Base-by-base conservation (phyloP, 352 stramenopile species). In the Pythium diclinum region DNA sequence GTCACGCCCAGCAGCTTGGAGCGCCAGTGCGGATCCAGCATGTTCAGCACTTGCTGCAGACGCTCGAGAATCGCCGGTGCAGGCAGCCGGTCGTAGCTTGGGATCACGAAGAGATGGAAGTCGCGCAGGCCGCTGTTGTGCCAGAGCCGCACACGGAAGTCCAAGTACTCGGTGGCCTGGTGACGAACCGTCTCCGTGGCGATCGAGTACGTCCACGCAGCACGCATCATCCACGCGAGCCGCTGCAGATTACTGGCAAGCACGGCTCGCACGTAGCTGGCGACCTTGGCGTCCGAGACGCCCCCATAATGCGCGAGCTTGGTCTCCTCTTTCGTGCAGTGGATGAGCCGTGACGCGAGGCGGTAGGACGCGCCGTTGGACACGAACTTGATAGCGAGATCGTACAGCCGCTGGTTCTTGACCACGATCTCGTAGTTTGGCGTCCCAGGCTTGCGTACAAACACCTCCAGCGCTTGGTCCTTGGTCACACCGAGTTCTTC, bases 361-460 rank as follows among this genome's bases (percentile, higher is more conserved):
- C 78, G 78, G 58, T 81, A 86, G 10, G 80, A 89, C 10, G 78
- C 76, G 13, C 78, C 78, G 54, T 74, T 83, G 4, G 78, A 72
- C 7, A 89, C 74, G 59, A 86, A 87, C 66, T 86, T 86, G 60
- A 89, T 75, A 4, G 76, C 80, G 9, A 89, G 53, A 38, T 89
- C 80, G 40, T 81, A 89, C 40, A 87, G 57, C 1, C 80, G 76
- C 64, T 86, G 78, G 68, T 89, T 87, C 65, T 84, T 86, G 57
- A 89, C 79, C 5, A 68, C 6, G 40, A 87, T 83, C 30, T 83
- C 75, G 65, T 85, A 89, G 52, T 80, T 85, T 17, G 61, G 68
- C 19, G 60, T 66, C 5, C 23, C 58, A 14, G 68, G 49, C 47
- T 84, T 87, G 34, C 42, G 66, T n/a, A 58, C 65, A 65, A 89